Percentiles rank a stretch among this genome's conserved stretches.
Evolutionary conservation across 2,329 filamentous ascomycete species (phyloP).

Genomic region (Knufia fluminis): DNA sequence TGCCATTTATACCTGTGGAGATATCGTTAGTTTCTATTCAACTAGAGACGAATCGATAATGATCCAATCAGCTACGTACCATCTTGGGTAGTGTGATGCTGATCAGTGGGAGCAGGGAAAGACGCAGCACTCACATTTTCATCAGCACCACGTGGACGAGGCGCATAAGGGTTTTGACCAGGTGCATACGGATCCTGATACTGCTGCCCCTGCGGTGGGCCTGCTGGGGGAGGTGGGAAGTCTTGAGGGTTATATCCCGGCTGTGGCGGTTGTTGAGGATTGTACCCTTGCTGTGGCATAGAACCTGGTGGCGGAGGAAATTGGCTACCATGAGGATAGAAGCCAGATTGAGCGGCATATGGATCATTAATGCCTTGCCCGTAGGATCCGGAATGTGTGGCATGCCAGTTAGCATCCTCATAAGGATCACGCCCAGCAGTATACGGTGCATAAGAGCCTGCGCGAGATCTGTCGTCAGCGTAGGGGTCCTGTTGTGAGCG

Average conservation of each 20-base stretch:
- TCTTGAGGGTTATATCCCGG: constrained; percentile 13
- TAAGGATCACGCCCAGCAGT: constrained; percentile 27
- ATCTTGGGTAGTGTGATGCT: constrained; percentile 29
- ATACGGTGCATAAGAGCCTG: constrained; percentile 10
- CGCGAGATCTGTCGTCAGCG: background rate
- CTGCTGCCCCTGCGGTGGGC: constrained; percentile 13
- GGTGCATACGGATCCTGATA: constrained; percentile 27
- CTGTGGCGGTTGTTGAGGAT: background rate
- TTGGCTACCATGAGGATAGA: constrained; percentile 33
- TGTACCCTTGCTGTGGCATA: constrained; percentile 10
- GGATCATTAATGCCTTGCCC: constrained; percentile 26
- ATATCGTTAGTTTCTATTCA: constrained; percentile 13
- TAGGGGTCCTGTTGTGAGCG: constrained; percentile 1
- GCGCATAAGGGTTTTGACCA: constrained; percentile 32
- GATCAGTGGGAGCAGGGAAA: constrained; percentile 28
- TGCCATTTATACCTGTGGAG: constrained; percentile 21
- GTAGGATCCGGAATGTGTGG: constrained; percentile 29
- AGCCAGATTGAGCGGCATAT: constrained; percentile 28
- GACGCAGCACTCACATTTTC: constrained; percentile 43
- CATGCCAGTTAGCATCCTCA: constrained; percentile 30
- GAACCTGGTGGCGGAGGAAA: constrained; percentile 35
- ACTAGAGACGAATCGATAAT: constrained; percentile 15
- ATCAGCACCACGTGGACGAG: constrained; percentile 34
- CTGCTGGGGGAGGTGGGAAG: constrained; percentile 11
- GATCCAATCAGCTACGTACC: constrained; percentile 31